A percentile compares a stretch with the other conserved stretches of the same genome.
Evolutionary conservation across 129 eudicot species (phyloP).

Genomic region (Chrysanthemum seticuspe): DNA sequence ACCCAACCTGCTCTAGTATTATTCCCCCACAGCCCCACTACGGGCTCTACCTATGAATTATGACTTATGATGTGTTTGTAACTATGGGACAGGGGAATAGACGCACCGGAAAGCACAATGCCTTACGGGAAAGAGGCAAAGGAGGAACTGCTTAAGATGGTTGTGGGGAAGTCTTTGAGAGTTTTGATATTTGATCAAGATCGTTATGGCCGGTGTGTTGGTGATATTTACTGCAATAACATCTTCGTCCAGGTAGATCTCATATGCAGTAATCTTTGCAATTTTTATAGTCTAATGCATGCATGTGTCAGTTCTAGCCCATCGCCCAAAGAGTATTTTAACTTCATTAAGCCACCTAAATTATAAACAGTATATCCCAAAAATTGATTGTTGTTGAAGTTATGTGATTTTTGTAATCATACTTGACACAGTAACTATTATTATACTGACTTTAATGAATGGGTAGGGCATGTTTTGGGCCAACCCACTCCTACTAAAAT

Average conservation of each 20-base stretch:
- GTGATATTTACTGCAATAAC: slow-evolving; percentile 87
- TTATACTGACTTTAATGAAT: background rate
- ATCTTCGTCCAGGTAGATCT: slow-evolving; percentile 78
- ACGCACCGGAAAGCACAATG: slow-evolving; percentile 95
- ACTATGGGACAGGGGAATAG: slow-evolving; percentile 67
- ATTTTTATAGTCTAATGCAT: no score
- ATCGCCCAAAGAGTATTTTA: background rate
- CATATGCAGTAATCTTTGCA: background rate
- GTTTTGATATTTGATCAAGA: slow-evolving; percentile 73
- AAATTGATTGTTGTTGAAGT: background rate
- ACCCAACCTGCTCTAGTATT: no score
- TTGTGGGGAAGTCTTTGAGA: slow-evolving; percentile 56
- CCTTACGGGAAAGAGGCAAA: slow-evolving; percentile 93
- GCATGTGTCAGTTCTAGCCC: background rate
- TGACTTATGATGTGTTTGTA: background rate
- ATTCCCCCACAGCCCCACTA: no score
- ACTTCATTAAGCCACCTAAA: background rate
- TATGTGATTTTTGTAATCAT: background rate
- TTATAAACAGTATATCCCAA: background rate
- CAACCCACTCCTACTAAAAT: background rate
- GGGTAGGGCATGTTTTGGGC: background rate
- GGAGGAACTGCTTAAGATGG: slow-evolving; percentile 63
- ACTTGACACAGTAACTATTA: background rate
- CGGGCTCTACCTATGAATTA: no score
- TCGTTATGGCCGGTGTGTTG: slow-evolving; percentile 80